These are phyloP conservation scores for Citrus medica DNA, from an alignment of 345 rosid genomes.

Conservation along the genomic window DNA sequence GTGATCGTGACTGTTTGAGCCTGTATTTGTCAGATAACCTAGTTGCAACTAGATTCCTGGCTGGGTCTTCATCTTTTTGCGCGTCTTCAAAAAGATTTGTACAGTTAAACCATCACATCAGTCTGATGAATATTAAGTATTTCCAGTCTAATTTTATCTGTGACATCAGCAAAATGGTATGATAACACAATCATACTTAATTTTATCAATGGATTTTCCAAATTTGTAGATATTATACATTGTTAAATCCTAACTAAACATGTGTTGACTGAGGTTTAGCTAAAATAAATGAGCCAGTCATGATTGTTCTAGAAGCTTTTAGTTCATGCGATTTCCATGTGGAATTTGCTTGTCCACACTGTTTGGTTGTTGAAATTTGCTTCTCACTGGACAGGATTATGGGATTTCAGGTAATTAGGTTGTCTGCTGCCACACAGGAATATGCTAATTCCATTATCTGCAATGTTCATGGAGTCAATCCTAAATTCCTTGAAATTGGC, in stretches of 20 bases:
- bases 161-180: not conserved
- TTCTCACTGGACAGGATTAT: slow-evolving; percentile 4
- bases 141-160: not conserved
- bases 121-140: not conserved
- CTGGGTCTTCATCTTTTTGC: not conserved
- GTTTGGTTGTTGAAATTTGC: not conserved
- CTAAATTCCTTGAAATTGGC: slow-evolving; percentile 87
- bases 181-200: not conserved
- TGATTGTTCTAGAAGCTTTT: not conserved
- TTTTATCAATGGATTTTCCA: not conserved
- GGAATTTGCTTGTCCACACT: not conserved
- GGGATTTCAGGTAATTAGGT: slow-evolving; percentile 70
- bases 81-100: not conserved
- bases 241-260: not conserved
- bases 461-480: slow-evolving; percentile 97
- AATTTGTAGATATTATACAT: not conserved
- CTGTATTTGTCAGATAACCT: not conserved
- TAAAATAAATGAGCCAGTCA: not conserved
- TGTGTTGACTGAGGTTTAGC: not conserved
- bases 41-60: not conserved
- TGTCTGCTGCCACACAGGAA: slow-evolving; percentile 94
- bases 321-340: not conserved
- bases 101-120: not conserved
- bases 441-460: slow-evolving; percentile 74
- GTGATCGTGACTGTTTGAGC: not conserved